Base-by-base conservation (phyloP, 345 rosid genomes). In the Punica granatum region DNA sequence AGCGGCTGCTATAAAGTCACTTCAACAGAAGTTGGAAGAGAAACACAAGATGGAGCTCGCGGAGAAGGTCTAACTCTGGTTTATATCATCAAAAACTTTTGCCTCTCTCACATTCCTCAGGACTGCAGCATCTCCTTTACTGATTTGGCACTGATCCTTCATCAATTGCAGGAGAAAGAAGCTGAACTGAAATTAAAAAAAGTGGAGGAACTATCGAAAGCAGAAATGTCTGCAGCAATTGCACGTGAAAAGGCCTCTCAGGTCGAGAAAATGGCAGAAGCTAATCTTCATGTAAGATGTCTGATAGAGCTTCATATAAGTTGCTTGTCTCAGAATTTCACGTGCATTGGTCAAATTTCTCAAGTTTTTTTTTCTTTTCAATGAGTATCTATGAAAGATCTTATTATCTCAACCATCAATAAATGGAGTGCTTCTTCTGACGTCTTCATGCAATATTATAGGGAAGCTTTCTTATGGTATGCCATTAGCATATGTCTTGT, bases 11-110 rank as follows among this genome's bases (percentile, higher is more conserved):
- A 76, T 92, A 75, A 90, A 84, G 72, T 69, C 86, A 10, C 84
- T 89, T 76, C 88, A 90, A 81, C 97, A 90, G 76, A 90, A 84
- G 77, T 79, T 90, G 87, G 97, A 88, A 76, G 90, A 90, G 69
- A 90, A 82, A 72, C 92, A 83, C 61, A 86, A 77, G 77, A 61
- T 67, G 74, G 96, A 95, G 77, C 82, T 87, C 74, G 97, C 86
- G 75, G 87, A 86, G 72, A 90, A 95, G 97, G 99, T 86, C 26
- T 41, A 69, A 61, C 36, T 71, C 28, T 46, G 18, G 58, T 51
- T 71, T 64, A 56, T 44, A 59, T 41, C n/a, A 30, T 14, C 54
- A 0, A 34, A 66, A 34, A 69, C 14, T 25, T 73, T 39, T 53
- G 28, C 0, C 13, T 42, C 36, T 48, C n/a, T 30, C 11, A 58